Conservation (phyloP, 352 stramenopile species). For the Globisporangium barbulae region DNA sequence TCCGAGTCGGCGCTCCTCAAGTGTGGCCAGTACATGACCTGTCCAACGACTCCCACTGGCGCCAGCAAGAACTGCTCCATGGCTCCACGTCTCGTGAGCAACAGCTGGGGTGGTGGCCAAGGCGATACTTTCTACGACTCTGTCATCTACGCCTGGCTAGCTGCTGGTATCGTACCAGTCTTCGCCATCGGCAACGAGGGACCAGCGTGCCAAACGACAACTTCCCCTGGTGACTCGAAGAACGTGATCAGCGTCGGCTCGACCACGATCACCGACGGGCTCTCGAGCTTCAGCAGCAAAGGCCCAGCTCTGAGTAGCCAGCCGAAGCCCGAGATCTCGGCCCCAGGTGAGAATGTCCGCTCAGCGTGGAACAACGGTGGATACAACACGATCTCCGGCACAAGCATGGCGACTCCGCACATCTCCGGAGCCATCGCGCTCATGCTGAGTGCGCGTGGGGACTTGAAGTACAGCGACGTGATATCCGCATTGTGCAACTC, state of each 20-base stretch:
- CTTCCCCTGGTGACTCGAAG: constrained; percentile 22
- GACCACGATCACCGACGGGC: constrained; percentile 18
- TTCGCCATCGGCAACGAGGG: constrained; percentile 22
- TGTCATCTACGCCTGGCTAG: background rate
- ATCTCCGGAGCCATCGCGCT: constrained; percentile 15
- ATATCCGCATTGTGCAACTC: background rate
- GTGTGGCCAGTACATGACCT: constrained; percentile 35
- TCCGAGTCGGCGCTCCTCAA: constrained; percentile 16
- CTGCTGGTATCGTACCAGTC: background rate
- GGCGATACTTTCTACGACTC: constrained; percentile 1
- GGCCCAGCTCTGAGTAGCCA: background rate
- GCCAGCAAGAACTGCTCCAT: constrained; percentile 29
- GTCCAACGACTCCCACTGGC: constrained; percentile 24
- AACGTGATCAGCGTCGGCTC: constrained; percentile 29
- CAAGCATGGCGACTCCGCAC: constrained; percentile 20
- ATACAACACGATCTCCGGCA: constrained; percentile 11
- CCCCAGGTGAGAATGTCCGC: background rate
- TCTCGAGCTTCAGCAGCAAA: constrained; percentile 29
- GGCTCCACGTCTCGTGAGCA: constrained; percentile 30
- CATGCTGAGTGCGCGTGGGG: background rate
- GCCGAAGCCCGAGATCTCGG: background rate
- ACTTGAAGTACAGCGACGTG: background rate
- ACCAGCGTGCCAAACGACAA: constrained; percentile 17
- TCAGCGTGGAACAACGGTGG: background rate
- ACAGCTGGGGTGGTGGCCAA: constrained; percentile 28